A percentile compares a stretch with the other conserved stretches of the same genome.
phyloP scores from a whole-genome alignment of 2,329 filamentous ascomycete genomes.

The Verticillium tricorpus region DNA sequence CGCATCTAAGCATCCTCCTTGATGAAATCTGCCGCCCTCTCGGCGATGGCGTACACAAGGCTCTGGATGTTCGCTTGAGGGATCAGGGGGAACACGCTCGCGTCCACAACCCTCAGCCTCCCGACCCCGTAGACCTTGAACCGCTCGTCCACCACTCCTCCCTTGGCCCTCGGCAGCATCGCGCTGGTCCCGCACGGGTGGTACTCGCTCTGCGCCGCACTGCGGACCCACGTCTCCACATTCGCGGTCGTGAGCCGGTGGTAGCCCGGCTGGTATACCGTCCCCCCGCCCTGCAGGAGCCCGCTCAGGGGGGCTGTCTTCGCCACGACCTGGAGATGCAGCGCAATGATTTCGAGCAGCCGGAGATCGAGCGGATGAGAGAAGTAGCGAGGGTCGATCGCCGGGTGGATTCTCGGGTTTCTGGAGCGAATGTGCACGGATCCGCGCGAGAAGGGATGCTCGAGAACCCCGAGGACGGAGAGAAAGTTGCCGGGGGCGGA shows the following conservation, averaged over 20 bases:
- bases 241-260: conserved; percentile 3
- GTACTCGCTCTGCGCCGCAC: conserved; percentile 8
- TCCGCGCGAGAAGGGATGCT: conserved; percentile 10
- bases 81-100: conserved; percentile 25
- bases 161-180: conserved; percentile 11
- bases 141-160: conserved; percentile 25
- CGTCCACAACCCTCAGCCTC: conserved; percentile 22
- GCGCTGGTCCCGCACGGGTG: conserved; percentile 10
- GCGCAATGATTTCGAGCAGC: conserved; percentile 4
- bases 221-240: conserved; percentile 6
- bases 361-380: conserved; percentile 7
- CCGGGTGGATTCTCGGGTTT: conserved; percentile 1
- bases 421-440: conserved; percentile 8
- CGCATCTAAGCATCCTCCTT: not conserved
- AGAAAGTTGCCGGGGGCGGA: conserved; percentile 3
- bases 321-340: conserved; percentile 6
- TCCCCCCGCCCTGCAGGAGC: conserved; percentile 5
- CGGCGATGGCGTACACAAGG: conserved; percentile 30
- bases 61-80: conserved; percentile 24
- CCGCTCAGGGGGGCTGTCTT: conserved; percentile 6
- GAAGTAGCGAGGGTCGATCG: conserved; percentile 8
- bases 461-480: conserved; percentile 7
- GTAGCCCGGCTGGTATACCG: conserved; percentile 7
- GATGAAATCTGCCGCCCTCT: conserved; percentile 16
- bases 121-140: conserved; percentile 23